Evolutionary conservation across 1,284 basidiomycete genomes (phyloP).

Genomic region (Clitocybe nebularis): DNA sequence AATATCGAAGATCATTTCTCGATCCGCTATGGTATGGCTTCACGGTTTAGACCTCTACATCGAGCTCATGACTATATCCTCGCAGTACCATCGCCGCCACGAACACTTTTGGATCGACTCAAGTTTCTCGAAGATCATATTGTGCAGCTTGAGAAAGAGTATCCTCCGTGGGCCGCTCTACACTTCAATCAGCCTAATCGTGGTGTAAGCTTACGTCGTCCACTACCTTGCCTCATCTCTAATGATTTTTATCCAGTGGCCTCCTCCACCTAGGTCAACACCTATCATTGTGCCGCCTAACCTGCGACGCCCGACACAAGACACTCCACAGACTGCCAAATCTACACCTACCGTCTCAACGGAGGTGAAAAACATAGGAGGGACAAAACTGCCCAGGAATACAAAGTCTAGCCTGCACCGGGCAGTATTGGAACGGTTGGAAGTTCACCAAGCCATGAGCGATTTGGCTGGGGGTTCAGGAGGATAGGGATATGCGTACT

Average conservation of each 20-base stretch:
- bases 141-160: conserved; percentile 68
- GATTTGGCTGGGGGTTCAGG: conserved; percentile 36
- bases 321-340: conserved; percentile 9
- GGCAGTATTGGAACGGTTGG: conserved; percentile 69
- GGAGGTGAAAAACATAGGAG: conserved; percentile 17
- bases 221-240: background rate
- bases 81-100: conserved; percentile 66
- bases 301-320: conserved; percentile 31
- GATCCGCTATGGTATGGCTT: conserved; percentile 61
- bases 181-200: conserved; percentile 80
- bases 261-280: conserved; percentile 68
- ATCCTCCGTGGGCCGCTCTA: conserved; percentile 78
- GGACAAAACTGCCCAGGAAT: conserved; percentile 37
- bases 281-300: conserved; percentile 71
- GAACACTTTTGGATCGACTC: conserved; percentile 56
- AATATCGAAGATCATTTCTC: conserved; percentile 69
- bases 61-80: background rate
- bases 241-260: conserved; percentile 50
- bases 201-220: conserved; percentile 48
- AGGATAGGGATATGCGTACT: background rate
- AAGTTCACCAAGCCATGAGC: conserved; percentile 69
- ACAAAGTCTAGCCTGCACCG: conserved; percentile 72
- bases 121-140: conserved; percentile 73
- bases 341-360: conserved; percentile 11
- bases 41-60: background rate